phyloP scores from a whole-genome alignment of 2,329 filamentous ascomycete genomes.

The Emergomyces pasteurianus region DNA sequence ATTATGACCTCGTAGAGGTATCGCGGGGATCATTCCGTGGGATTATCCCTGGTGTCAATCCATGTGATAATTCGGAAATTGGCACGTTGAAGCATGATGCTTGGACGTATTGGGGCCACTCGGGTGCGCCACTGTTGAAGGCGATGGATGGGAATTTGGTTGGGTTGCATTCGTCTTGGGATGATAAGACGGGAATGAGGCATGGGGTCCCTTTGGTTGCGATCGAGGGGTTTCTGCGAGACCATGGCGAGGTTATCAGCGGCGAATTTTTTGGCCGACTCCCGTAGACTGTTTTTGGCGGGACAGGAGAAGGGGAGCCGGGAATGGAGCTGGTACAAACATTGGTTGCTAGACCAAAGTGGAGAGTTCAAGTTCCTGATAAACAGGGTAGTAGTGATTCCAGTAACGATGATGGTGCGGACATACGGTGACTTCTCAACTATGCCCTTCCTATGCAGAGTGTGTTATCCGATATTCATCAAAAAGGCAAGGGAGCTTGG shows the following conservation, averaged over 20 bases:
- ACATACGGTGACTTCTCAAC: neutral
- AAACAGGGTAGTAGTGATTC: neutral
- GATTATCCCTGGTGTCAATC: conserved; percentile 26
- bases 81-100: conserved; percentile 42
- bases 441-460: neutral
- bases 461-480: neutral
- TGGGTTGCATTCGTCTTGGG: conserved; percentile 44
- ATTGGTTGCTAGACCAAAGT: neutral
- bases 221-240: conserved; percentile 29
- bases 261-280: neutral
- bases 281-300: neutral
- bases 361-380: neutral
- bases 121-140: conserved; percentile 39
- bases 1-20: conserved; percentile 38
- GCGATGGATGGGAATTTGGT: conserved; percentile 29
- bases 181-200: conserved; percentile 41
- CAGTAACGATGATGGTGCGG: neutral
- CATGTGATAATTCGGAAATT: conserved; percentile 42
- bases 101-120: conserved; percentile 49
- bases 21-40: conserved; percentile 35
- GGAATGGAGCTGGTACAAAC: neutral
- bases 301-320: neutral
- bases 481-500: neutral
- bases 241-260: neutral
- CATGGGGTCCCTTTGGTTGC: conserved; percentile 38